Conservation (phyloP, 2,329 filamentous ascomycete species). For the Bretziella fagacearum region DNA sequence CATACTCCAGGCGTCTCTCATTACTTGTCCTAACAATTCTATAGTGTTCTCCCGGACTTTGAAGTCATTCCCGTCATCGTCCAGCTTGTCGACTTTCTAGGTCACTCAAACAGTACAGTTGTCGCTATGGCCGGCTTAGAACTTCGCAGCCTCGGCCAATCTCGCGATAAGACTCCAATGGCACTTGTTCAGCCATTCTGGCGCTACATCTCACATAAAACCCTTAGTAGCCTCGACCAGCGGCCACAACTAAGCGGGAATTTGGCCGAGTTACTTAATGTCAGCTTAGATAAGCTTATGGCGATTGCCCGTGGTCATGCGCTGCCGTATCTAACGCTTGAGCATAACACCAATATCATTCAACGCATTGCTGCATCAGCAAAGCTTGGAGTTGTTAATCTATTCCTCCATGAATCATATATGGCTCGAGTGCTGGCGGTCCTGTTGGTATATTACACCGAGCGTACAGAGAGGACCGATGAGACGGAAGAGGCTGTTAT, state of each 20-base stretch:
- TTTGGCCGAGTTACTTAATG: slow-evolving; percentile 64
- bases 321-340: slow-evolving; percentile 70
- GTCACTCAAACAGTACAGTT: slow-evolving; percentile 62
- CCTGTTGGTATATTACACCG: slow-evolving; percentile 38
- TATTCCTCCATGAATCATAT: slow-evolving; percentile 18
- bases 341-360: slow-evolving; percentile 60
- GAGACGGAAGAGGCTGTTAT: slow-evolving; percentile 49
- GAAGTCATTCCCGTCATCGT: slow-evolving; percentile 77
- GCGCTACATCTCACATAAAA: slow-evolving; percentile 65
- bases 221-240: slow-evolving; percentile 63
- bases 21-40: slow-evolving; percentile 12
- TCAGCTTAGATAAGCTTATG: slow-evolving; percentile 58
- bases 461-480: slow-evolving; percentile 30
- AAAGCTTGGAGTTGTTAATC: not conserved
- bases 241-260: slow-evolving; percentile 69
- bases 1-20: not conserved
- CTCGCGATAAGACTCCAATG: slow-evolving; percentile 42
- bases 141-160: slow-evolving; percentile 54
- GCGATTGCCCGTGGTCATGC: slow-evolving; percentile 63
- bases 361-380: slow-evolving; percentile 60
- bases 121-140: slow-evolving; percentile 73
- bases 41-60: slow-evolving; percentile 53
- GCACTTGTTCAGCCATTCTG: slow-evolving; percentile 75
- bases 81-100: slow-evolving; percentile 71
- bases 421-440: slow-evolving; percentile 44